Evolutionary conservation across 1,139 yeast genomes (phyloP).

Genomic region (Lodderomyces pseudojiufengensis): DNA sequence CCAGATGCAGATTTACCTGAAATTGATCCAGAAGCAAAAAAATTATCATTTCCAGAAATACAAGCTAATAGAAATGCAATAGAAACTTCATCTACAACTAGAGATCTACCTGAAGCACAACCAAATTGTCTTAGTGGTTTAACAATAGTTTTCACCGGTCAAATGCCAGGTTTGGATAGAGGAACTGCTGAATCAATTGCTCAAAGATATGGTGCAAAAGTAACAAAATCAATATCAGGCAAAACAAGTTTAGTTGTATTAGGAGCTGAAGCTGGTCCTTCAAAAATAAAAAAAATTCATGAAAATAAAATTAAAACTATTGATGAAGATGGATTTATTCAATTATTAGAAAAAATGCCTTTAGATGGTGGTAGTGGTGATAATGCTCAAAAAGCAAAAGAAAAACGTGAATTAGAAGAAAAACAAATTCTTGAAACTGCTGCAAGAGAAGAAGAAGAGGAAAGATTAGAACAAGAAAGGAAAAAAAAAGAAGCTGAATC

Average conservation of each 20-base stretch:
- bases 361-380: slow-evolving; percentile 86
- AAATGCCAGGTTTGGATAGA: slow-evolving; percentile 74
- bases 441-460: slow-evolving; percentile 24
- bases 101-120: slow-evolving; percentile 67
- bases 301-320: slow-evolving; percentile 73
- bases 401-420: slow-evolving; percentile 68
- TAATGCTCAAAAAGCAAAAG: slow-evolving; percentile 68
- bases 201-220: slow-evolving; percentile 88
- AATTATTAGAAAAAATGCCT: slow-evolving; percentile 76
- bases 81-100: slow-evolving; percentile 29
- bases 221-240: slow-evolving; percentile 80
- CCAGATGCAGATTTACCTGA: slow-evolving; percentile 72
- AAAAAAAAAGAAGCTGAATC: slow-evolving; percentile 12
- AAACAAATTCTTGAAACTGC: slow-evolving; percentile 47
- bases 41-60: slow-evolving; percentile 49
- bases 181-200: slow-evolving; percentile 74
- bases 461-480: slow-evolving; percentile 15
- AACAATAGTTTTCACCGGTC: slow-evolving; percentile 92
- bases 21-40: slow-evolving; percentile 41
- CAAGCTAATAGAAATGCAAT: slow-evolving; percentile 15
- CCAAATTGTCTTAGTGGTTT: slow-evolving; percentile 83
- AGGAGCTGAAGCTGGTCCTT: slow-evolving; percentile 97
- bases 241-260: slow-evolving; percentile 86
- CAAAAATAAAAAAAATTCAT: slow-evolving; percentile 80
- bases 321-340: slow-evolving; percentile 80